Evolutionary conservation across 371 early-diverging fungal genomes (phyloP), one percentile per base, ranked within the genome.

Genomic region (Rhizopus microsporus): DNA sequence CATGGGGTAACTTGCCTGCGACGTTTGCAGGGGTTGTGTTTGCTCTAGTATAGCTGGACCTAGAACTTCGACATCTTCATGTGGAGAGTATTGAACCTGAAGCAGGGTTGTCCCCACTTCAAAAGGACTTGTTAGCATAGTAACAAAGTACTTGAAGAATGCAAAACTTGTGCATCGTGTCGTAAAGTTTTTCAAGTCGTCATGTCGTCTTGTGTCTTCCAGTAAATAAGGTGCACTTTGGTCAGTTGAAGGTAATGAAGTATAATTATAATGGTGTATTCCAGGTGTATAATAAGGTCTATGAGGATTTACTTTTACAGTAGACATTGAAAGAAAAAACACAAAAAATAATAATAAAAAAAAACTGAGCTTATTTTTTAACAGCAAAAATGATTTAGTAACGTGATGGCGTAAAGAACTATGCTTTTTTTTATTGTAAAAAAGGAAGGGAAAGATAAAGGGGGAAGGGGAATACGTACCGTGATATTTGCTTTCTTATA

Each of bases 41-140:
- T 8, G n/a, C 43, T 45, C 34, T 45, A 12, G 39, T 55, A 29
- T 29, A 42, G 43, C 23, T 46, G 56, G 35, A 30, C 71, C 72
- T 55, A 72, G 17, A 0, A 77, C 56, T 57, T 81, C 69, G 30
- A 75, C 71, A 45, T 65, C 71, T 63, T 79, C 71, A 47, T 75
- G 83, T 45, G 92, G 91, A 12, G 88, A 54, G 60, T 88, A 88
- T 72, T 93, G 93, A 9, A 92, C 88, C 68, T 92, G 92, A 23
- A 91, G 63, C 15, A 94, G 63, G 23, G 90, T 93, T 23, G 87
- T 88, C 0, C 86, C 86, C 4, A 87, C 85, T 47, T 86, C 90
- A 57, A 91, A 89, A 0, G 94, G 95, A 3, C 84, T 80, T 4
- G 87, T 78, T 9, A 86, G 38, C 59, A 88, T 85, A 0, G 84